These are phyloP conservation scores for Diphasiastrum complanatum DNA, from an alignment of 83 land plant genomes.

Conservation along the genomic window DNA sequence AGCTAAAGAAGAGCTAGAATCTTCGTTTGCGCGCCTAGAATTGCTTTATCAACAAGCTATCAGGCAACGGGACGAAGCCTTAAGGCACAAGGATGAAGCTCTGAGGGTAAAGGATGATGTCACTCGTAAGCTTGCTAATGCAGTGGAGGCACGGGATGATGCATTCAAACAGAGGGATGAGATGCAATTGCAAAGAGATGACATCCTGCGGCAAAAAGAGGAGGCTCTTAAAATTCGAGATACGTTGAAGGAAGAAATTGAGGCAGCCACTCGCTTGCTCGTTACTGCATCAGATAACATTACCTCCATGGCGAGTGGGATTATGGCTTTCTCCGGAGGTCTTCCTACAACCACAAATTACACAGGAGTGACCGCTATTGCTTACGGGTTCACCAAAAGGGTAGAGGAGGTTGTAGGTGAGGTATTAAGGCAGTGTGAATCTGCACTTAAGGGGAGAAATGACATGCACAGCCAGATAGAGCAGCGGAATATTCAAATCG, in stretches of 20 bases:
- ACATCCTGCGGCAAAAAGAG: constrained; percentile 32
- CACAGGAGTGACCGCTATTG: constrained; percentile 70
- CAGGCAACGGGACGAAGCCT: constrained; percentile 38
- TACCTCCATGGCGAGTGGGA: constrained; percentile 43
- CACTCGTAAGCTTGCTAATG: constrained; percentile 18
- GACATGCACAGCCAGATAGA: constrained; percentile 73
- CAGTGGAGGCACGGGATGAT: constrained; percentile 39
- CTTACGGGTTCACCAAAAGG: constrained; percentile 77
- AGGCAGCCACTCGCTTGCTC: constrained; percentile 56
- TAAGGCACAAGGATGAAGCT: constrained; percentile 44
- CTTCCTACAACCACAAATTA: constrained; percentile 66
- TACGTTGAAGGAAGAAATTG: constrained; percentile 51
- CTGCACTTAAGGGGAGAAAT: constrained; percentile 42
- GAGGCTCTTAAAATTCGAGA: constrained; percentile 50
- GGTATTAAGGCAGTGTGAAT: constrained; percentile 56
- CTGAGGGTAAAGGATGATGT: constrained; percentile 34
- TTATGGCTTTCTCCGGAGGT: constrained; percentile 54
- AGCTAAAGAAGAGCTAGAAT: constrained; percentile 43
- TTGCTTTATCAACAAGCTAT: constrained; percentile 34
- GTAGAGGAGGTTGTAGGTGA: constrained; percentile 84
- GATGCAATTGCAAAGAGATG: constrained; percentile 22
- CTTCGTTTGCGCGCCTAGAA: constrained; percentile 39
- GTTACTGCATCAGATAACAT: constrained; percentile 66
- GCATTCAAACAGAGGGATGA: constrained; percentile 29
- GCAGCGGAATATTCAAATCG: constrained; percentile 82